A percentile compares a stretch with the other conserved stretches of the same genome.
Evolutionary conservation across 1,284 basidiomycete genomes (phyloP).

Genomic region (Leccinum fuscescens): DNA sequence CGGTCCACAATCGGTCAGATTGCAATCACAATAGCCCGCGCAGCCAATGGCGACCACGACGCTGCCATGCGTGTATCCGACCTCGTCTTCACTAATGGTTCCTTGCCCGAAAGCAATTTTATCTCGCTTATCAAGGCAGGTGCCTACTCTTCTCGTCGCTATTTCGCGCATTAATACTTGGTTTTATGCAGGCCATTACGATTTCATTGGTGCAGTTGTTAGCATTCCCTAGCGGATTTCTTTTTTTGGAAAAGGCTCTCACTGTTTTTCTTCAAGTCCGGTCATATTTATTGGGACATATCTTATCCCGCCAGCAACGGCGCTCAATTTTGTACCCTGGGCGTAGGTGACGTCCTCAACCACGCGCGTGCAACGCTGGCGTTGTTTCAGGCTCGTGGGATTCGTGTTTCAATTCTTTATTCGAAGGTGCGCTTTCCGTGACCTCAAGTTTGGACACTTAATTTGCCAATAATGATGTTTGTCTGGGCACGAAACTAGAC

Average conservation of each 20-base stretch:
- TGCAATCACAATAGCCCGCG: no score
- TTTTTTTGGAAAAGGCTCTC: no score
- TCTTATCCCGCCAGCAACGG: constrained; percentile 41
- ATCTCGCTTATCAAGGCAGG: no score
- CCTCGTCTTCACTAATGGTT: no score
- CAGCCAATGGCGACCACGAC: no score
- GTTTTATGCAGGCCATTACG: background rate
- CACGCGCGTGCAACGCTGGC: constrained; percentile 21
- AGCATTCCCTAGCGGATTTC: constrained; percentile 1
- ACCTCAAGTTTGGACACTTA: background rate
- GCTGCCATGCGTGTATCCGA: no score
- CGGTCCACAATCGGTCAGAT: no score
- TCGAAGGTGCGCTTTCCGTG: constrained; percentile 35
- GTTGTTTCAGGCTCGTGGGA: constrained; percentile 38
- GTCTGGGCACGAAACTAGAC: constrained; percentile 26
- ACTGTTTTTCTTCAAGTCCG: constrained; percentile 17
- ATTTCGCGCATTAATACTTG: no score
- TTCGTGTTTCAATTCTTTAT: constrained; percentile 66
- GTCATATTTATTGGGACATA: constrained; percentile 36
- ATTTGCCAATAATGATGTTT: background rate
- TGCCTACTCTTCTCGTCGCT: no score
- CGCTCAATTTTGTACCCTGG: constrained; percentile 44
- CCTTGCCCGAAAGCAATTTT: no score
- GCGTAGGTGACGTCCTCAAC: constrained; percentile 31
- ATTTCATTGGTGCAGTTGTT: constrained; percentile 20